phyloP scores from a whole-genome alignment of 2,329 filamentous ascomycete species.

The Cryphonectria carpinicola region DNA sequence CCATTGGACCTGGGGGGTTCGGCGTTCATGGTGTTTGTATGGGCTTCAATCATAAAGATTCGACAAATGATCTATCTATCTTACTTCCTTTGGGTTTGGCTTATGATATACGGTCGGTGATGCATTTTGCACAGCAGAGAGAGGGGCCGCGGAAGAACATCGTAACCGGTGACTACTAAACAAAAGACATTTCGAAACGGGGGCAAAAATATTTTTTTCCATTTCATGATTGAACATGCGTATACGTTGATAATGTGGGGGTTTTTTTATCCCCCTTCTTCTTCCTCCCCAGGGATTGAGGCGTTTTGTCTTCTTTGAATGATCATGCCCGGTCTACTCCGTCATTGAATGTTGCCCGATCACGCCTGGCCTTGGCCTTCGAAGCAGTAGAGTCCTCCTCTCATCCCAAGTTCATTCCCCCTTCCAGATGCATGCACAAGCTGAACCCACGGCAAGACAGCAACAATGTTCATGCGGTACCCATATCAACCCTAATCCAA shows the following conservation, averaged over 20 bases:
- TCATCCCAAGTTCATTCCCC: constrained; percentile 10
- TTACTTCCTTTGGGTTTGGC: background rate
- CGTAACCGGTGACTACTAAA: background rate
- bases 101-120: background rate
- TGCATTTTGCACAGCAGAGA: background rate
- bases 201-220: background rate
- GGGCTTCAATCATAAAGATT: background rate
- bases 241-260: constrained; percentile 5
- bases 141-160: background rate
- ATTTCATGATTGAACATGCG: background rate
- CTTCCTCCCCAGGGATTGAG: background rate
- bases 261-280: background rate
- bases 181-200: background rate
- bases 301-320: background rate
- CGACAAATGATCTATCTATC: background rate
- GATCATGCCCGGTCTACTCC: constrained; percentile 1
- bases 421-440: constrained; percentile 16
- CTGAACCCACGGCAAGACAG: background rate
- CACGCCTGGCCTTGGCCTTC: constrained; percentile 13
- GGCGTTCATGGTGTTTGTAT: background rate
- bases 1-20: background rate
- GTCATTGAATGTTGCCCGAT: background rate
- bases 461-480: background rate
- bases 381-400: constrained; percentile 5
- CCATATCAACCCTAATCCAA: background rate